Evolutionary conservation across 2,329 filamentous ascomycete genomes (phyloP), one percentile per base, ranked within the genome.

Genomic region (Neonectria ditissima): DNA sequence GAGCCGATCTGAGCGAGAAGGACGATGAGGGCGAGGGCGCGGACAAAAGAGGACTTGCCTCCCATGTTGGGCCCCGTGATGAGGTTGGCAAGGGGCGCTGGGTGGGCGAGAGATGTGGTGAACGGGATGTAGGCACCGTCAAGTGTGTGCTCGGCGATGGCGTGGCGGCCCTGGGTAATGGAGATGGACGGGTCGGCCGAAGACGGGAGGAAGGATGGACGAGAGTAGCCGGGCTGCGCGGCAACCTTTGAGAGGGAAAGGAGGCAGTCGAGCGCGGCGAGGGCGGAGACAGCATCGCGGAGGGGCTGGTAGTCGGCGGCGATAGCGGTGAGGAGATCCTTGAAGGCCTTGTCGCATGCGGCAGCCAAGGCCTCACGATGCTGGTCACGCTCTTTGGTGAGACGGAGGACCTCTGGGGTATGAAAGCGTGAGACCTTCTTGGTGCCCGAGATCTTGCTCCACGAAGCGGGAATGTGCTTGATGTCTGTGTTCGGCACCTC

Each of bases 61-160:
- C 96, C 96, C 96, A 99, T 99, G 81, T 99, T 99, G 30, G 96
- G 96, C 0, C 96, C 96, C 0, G 96, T 99, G 73, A 99, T 91
- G 59, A 98, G 90, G 70, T 97, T 87, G 2, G 93, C 93, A 6
- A 92, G 86, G 0, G 89, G 87, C 1, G 83, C 76, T 1, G 88
- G 85, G 3, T 89, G 86, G n/a, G 88, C 85, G 50, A 98, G 87
- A 2, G 87, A 81, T 11, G 93, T 91, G 73, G 91, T 88, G 79
- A 99, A 99, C 50, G 96, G 95, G 62, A 99, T 97, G 79, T 98
- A 99, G 55, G 89, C 86, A 69, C 92, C 89, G 4, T 95, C 86
- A 6, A 98, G 86, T 11, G 95, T 88, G 74, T 97, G 94, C 77
- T 99, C 96, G 48, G 97, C 94, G 86, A 99, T 97, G 41, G 96